phyloP scores from a whole-genome alignment of 2,329 filamentous ascomycete genomes.

The Sarocladiaceae sp. region DNA sequence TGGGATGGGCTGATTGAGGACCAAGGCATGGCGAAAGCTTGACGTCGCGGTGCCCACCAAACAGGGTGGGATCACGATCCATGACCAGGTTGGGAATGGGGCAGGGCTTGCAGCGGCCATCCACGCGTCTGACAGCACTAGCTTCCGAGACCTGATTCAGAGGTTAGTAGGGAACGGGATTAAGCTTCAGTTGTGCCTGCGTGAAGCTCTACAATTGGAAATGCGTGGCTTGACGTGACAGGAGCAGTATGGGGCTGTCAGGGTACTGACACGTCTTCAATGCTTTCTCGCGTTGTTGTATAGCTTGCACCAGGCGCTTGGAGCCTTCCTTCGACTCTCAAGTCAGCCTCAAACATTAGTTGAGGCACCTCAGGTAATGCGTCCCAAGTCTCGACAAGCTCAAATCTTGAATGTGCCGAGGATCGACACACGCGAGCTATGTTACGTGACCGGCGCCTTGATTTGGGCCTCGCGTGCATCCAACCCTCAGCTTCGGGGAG shows the following conservation, averaged over 20 bases:
- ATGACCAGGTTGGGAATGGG: background rate
- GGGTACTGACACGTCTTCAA: background rate
- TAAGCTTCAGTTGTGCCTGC: background rate
- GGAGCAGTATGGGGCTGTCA: background rate
- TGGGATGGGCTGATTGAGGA: background rate
- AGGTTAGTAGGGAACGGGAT: background rate
- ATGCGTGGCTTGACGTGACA: background rate
- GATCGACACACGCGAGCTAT: background rate
- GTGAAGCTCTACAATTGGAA: background rate
- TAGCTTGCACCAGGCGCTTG: too few species aligned
- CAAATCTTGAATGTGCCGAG: background rate
- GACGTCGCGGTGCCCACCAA: background rate
- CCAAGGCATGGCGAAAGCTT: conserved; percentile 7
- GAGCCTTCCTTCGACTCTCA: too few species aligned
- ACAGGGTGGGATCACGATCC: conserved; percentile 2
- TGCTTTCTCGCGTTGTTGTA: background rate
- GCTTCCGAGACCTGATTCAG: background rate
- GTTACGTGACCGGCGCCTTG: background rate
- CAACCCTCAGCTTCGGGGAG: background rate
- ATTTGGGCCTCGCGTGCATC: background rate
- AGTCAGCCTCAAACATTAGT: background rate
- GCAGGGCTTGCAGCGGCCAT: background rate
- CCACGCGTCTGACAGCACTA: background rate
- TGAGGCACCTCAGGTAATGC: background rate
- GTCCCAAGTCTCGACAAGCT: background rate